phyloP scores from a whole-genome alignment of 2,329 filamentous ascomycete species.

The Pseudocercospora ulei region DNA sequence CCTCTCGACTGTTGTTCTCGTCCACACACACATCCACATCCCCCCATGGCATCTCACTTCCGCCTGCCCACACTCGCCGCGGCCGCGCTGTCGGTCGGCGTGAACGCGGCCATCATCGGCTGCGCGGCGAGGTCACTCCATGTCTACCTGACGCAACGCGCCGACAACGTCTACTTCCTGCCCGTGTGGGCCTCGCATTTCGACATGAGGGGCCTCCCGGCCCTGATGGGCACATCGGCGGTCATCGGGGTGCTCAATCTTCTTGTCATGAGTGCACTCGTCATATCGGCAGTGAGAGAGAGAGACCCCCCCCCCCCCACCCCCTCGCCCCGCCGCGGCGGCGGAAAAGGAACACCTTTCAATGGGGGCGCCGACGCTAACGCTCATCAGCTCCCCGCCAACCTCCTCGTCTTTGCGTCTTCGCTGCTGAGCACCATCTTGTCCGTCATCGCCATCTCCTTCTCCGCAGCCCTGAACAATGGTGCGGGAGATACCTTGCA shows the following conservation, averaged over 20 bases:
- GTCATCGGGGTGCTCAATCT: conserved; percentile 36
- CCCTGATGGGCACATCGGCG: conserved; percentile 35
- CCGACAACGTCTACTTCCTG: conserved; percentile 42
- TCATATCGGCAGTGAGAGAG: conserved; percentile 32
- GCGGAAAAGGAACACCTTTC: no score
- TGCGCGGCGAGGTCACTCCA: conserved; percentile 39
- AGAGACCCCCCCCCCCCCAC: no score
- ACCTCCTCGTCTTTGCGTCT: conserved; percentile 34
- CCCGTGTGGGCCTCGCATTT: conserved; percentile 44
- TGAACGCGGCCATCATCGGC: conserved; percentile 39
- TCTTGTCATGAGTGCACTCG: conserved; percentile 33
- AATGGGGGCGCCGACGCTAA: no score
- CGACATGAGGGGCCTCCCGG: conserved; percentile 38
- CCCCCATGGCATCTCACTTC: conserved; percentile 18
- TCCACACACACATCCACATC: neutral
- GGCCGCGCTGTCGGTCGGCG: conserved; percentile 30
- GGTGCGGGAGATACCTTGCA: conserved; percentile 32
- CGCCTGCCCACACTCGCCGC: conserved; percentile 26
- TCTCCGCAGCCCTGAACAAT: conserved; percentile 31
- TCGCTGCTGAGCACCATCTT: conserved; percentile 35
- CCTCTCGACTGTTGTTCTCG: neutral
- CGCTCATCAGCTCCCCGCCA: conserved; percentile 35
- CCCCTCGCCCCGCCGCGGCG: no score
- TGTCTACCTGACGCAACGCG: conserved; percentile 38
- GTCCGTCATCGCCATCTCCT: conserved; percentile 37